Evolutionary conservation across 208 protist genomes (phyloP), one percentile per base, ranked within the genome.

Genomic region (Leishmania mexicana): DNA sequence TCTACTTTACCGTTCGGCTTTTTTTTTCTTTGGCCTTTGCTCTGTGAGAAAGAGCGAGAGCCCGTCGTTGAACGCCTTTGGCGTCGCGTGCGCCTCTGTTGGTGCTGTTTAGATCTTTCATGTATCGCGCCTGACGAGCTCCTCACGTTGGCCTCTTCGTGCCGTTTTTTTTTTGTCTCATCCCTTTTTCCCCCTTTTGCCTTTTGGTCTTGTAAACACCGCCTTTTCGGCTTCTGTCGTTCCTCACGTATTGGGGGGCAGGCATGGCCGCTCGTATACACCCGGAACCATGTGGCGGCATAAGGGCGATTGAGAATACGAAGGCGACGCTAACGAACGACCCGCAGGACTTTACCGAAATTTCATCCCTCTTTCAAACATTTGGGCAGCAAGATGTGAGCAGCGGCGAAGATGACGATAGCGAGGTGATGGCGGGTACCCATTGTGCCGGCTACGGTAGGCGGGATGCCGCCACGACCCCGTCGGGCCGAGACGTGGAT

Each of bases 351-450:
- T 79, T 57, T n/a, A 84, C 88, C 7, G 75, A 91, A 71, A 91
- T 93, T 35, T 76, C 85, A 13, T 91, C 89, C 11, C 89, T 93
- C 60, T 93, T 93, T 62, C 89, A 87, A 40, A 90, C 87, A 19
- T 90, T 93, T 77, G 87, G 84, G 35, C 65, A 67, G 5, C 78
- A 78, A 54, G 79, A 79, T 40, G 78, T 62, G 40, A 73, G 73
- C 75, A 79, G 81, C 68, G 68, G 79, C 75, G 85, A 79, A 28
- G 83, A 86, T 72, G 83, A 86, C 3, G 78, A 77, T 24, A 79
- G 51, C 11, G 78, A 83, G 53, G 67, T 40, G n/a, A 54, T 78
- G n/a, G 79, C 58, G 31, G 77, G 21, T 6, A 24, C 60, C 11
- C 31, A 35, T 19, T 35, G 54, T n/a, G 58, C 58, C 54, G 70